phyloP scores from a whole-genome alignment of 768 basidiomycete species.

The Boletus bicolor region DNA sequence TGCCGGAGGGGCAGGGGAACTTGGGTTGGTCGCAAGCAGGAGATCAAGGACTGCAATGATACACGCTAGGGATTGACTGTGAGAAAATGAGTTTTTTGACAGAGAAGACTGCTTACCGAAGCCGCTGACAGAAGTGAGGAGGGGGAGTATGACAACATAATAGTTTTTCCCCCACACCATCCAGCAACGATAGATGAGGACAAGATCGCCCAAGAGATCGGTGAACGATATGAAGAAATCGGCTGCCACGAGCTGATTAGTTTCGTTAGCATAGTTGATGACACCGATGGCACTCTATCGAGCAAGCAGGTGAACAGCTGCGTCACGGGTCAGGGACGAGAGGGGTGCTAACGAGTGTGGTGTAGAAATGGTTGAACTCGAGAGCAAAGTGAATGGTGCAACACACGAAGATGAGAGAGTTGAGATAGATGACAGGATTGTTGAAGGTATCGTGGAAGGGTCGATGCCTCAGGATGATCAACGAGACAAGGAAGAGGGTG shows the following conservation, averaged over 20 bases:
- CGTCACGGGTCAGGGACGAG: not conserved
- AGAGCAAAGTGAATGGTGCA: constrained; percentile 34
- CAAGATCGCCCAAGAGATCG: constrained; percentile 35
- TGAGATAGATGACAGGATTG: constrained; percentile 29
- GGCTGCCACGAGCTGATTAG: constrained; percentile 28
- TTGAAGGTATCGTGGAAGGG: constrained; percentile 8
- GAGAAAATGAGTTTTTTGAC: not conserved
- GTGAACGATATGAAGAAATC: constrained; percentile 37
- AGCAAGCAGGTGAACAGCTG: not conserved
- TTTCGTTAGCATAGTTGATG: constrained; percentile 30
- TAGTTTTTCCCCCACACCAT: constrained; percentile 37
- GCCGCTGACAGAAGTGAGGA: constrained; percentile 32
- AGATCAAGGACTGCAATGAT: constrained; percentile 29
- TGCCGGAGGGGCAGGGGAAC: constrained; percentile 34
- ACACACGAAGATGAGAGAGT: constrained; percentile 30
- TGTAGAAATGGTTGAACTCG: constrained; percentile 36
- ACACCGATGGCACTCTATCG: constrained; percentile 28
- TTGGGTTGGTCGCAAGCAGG: constrained; percentile 27
- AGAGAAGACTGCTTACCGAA: constrained; percentile 29
- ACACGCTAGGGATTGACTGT: constrained; percentile 23
- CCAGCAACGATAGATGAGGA: constrained; percentile 43
- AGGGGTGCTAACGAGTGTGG: constrained; percentile 28
- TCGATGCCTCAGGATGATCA: constrained; percentile 23
- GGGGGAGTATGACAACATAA: constrained; percentile 33
- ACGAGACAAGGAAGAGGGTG: constrained; percentile 30